Base-by-base conservation (phyloP, 768 basidiomycete species). In the Sistotremastrum niveocremeum region DNA sequence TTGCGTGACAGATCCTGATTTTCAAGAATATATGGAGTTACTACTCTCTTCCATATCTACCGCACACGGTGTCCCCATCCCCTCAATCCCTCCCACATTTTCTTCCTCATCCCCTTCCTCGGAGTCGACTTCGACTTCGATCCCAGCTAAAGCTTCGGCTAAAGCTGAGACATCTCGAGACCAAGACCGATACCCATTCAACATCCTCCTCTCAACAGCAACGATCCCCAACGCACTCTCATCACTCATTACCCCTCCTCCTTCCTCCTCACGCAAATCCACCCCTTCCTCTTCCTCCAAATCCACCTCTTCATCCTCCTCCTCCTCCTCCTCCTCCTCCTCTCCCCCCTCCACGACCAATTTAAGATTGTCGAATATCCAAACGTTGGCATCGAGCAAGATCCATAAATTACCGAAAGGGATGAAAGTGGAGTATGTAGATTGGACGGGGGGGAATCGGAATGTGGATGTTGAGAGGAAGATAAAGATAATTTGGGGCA, bases 161-260 rank as follows among this genome's bases (percentile, higher is more conserved):
- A 20, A 20, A 2, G 34, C 34, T 36, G 39, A 47, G 11, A 43
- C 34, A 11, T 31, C 42, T 20, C 32, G 45, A 8, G 45, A 47
- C 10, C 41, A 46, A 46, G 45, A 51, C 3, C 60, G 72, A 35
- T 81, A 83, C 59, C 86, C 87, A 4, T 88, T 87, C 71, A 74
- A 88, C 59, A 64, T 94, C 38, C 54, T 94, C 45, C 71, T 95
- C 30, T 80, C 83, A 10, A 83, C 83, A 39, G 91, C 91, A 1
- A 94, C 91, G 3, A 84, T 95, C 49, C 90, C 91, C 5, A 72
- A 76, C 34, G 73, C 83, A 2, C 77, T 87, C 41, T 88, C 31
- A 70, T 74, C 50, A 61, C 60, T 0, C 60, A 75, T 47, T 83
- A 86, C 53, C 84, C 85, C 0, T 45, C 60, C 2, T 62, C 84